Evolutionary conservation across 2,329 filamentous ascomycete species (phyloP), one percentile per base, ranked within the genome.

Genomic region (Phaeosphaeriaceae sp.): DNA sequence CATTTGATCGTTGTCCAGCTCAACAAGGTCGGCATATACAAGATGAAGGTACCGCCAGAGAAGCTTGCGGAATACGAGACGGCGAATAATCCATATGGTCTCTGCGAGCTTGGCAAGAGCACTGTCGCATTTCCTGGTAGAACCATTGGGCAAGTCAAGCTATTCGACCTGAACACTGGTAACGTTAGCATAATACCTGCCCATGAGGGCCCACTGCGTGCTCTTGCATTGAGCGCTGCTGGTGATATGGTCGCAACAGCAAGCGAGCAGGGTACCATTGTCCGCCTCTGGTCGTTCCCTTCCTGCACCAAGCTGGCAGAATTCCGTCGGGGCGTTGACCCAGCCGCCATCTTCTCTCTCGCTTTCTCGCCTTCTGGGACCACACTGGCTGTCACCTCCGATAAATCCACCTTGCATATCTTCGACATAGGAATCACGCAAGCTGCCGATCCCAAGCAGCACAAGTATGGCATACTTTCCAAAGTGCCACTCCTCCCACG

Each of bases 161-260:
- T 98, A 1, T 90, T 97, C 52, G 89, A 96, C 68, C 79, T 96
- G 11, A 83, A 84, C 19, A 92, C 89, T 0, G 89, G 89, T 51
- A 94, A 92, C 69, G 92, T 98, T 64, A 96, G 91, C 80, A 97
- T 99, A 75, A 93, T 98, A 59, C 93, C 93, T 0, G 95, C 94
- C 2, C 95, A 99, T 76, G 89, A 90, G 4, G 90, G 91, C 0
- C 84, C 91, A 0, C 81, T 99, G 19, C 87, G 91, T 60, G 93
- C 93, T 44, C 84, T 99, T 65, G 86, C 89, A 11, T 81, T 99
- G 35, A 97, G 92, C 67, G 85, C 84, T 0, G 91, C 97, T 72
- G 93, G 92, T 2, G 87, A 92, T 50, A 79, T 96, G 17, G 81
- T 98, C 28, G 95, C 94, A 15, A 97, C 93, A 1, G 94, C 94